Conservation (phyloP, 768 basidiomycete genomes). For the Sarcodon aspratus region DNA sequence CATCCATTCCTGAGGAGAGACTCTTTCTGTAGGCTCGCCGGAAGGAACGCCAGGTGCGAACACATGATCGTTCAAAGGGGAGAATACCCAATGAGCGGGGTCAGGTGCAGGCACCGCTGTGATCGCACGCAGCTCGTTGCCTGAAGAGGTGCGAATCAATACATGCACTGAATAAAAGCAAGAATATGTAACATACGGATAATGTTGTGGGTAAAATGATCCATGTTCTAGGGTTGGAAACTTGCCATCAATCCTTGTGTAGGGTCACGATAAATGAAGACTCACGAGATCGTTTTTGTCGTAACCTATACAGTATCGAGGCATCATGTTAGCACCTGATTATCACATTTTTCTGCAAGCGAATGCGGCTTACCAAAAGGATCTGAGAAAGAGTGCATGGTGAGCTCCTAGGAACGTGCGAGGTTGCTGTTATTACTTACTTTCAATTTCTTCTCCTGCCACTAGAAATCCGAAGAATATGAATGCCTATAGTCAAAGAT, state of each 20-base stretch:
- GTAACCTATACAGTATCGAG: constrained; percentile 27
- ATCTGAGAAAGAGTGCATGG: constrained; percentile 18
- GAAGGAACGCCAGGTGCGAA: constrained; percentile 22
- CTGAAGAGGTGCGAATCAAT: constrained; percentile 15
- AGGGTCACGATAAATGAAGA: constrained; percentile 2
- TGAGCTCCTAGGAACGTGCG: constrained; percentile 1
- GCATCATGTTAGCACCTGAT: constrained; percentile 2
- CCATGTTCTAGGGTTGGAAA: constrained; percentile 35
- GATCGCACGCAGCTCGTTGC: constrained; percentile 50
- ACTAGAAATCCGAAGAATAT: constrained; percentile 67
- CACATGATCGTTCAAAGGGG: constrained; percentile 43
- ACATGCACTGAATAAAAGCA: not conserved
- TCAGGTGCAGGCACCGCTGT: constrained; percentile 51
- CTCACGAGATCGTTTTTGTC: constrained; percentile 64
- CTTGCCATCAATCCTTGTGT: constrained; percentile 1
- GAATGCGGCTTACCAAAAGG: constrained; percentile 27
- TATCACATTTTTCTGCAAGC: not conserved
- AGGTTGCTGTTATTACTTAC: constrained; percentile 24
- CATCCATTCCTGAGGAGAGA: constrained; percentile 48
- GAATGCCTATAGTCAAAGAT: constrained; percentile 33
- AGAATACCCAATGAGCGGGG: constrained; percentile 49
- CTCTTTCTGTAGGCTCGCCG: constrained; percentile 24
- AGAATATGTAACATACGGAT: constrained; percentile 32
- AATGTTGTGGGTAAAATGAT: constrained; percentile 61
- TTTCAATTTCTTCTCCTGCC: constrained; percentile 68